Evolutionary conservation across 345 rosid species (phyloP).

Genomic region (Hirschfeldia incana): DNA sequence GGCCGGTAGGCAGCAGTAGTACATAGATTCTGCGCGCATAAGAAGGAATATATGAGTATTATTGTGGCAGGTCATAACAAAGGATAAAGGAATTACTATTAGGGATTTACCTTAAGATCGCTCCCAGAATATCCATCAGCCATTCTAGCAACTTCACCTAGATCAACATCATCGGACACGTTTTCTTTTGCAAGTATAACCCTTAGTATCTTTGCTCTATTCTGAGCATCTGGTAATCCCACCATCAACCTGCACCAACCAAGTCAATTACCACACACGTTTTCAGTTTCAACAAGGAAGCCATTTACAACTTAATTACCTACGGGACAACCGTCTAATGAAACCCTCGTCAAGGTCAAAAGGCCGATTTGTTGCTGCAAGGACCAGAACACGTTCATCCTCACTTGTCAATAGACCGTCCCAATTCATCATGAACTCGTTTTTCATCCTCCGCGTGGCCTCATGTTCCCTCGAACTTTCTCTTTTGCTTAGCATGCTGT

Average conservation of each 20-base stretch:
- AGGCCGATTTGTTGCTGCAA: too few species aligned
- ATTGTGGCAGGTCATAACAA: too few species aligned
- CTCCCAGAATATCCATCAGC: conserved; percentile 94
- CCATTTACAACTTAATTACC: too few species aligned
- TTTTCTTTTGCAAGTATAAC: conserved; percentile 88
- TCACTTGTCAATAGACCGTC: too few species aligned
- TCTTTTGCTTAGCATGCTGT: too few species aligned
- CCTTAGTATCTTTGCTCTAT: conserved; percentile 74
- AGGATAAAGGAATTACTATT: too few species aligned
- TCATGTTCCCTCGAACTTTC: too few species aligned
- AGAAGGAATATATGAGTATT: neutral
- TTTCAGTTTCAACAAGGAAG: neutral
- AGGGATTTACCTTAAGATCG: conserved; percentile 68
- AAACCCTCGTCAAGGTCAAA: too few species aligned
- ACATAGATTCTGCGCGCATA: conserved; percentile 44
- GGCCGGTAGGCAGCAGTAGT: conserved; percentile 91
- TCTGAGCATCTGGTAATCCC: conserved; percentile 81
- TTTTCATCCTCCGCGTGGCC: too few species aligned
- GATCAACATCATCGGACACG: conserved; percentile 68
- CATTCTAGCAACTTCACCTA: conserved; percentile 71
- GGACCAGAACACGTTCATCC: too few species aligned
- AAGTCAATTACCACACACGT: neutral
- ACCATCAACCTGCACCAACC: conserved; percentile 68
- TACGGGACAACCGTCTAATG: too few species aligned
- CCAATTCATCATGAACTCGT: too few species aligned